Percentiles rank a stretch among this genome's conserved stretches.
Conservation (phyloP, 768 basidiomycete species). For the Amanita molliuscula region DNA sequence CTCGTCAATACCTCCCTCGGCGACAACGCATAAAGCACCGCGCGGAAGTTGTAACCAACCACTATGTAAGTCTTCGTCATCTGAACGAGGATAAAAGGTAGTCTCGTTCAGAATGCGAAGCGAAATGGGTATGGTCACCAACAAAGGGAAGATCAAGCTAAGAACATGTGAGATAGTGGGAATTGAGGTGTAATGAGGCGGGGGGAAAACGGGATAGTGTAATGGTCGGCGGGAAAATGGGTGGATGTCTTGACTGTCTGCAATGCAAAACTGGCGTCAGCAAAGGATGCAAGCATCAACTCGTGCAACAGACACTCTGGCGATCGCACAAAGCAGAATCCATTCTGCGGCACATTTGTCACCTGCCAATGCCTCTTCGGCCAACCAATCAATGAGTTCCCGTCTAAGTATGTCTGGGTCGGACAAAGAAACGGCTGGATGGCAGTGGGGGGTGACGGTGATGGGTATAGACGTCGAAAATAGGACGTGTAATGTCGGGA, state of each 20-base stretch:
- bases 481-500: slow-evolving; percentile 64
- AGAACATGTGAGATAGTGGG: slow-evolving; percentile 50
- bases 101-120: slow-evolving; percentile 49
- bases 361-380: slow-evolving; percentile 55
- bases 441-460: slow-evolving; percentile 28
- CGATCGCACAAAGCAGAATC: slow-evolving; percentile 50
- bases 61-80: slow-evolving; percentile 61
- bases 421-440: slow-evolving; percentile 18
- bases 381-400: slow-evolving; percentile 65
- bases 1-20: slow-evolving; percentile 59
- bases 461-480: slow-evolving; percentile 34
- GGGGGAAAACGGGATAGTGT: slow-evolving; percentile 55
- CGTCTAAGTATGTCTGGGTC: slow-evolving; percentile 24
- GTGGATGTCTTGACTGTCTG: slow-evolving; percentile 59
- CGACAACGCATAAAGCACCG: slow-evolving; percentile 49
- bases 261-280: slow-evolving; percentile 1
- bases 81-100: slow-evolving; percentile 54
- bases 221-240: slow-evolving; percentile 58
- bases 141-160: slow-evolving; percentile 46
- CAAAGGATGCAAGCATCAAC: slow-evolving; percentile 3
- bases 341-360: slow-evolving; percentile 67
- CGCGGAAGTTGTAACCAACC: slow-evolving; percentile 66
- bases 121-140: slow-evolving; percentile 48
- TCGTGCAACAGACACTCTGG: slow-evolving; percentile 45
- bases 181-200: slow-evolving; percentile 17